A percentile compares a stretch with the other conserved stretches of the same genome.
Evolutionary conservation across 192 early-diverging fungal genomes (phyloP).

Genomic region (Gorgonomyces haynaldii): DNA sequence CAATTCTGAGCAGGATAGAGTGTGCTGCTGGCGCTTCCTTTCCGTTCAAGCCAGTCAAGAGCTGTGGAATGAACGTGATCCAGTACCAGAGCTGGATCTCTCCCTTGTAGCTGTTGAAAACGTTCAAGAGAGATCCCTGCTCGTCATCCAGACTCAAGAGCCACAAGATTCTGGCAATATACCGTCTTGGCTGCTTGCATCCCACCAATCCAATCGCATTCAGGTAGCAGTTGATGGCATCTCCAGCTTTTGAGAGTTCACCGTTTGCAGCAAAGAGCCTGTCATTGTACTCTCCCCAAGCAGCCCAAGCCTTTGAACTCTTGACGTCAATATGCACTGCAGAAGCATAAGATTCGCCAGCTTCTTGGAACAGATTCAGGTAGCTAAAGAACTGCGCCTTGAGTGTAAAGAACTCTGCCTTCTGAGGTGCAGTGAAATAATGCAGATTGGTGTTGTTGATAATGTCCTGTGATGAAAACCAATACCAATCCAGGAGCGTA

Average conservation of each 20-base stretch:
- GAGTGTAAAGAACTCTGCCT: conserved; percentile 95
- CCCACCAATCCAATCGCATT: conserved; percentile 86
- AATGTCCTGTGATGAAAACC: too few species aligned
- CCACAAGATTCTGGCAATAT: conserved; percentile 87
- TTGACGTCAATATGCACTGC: conserved; percentile 80
- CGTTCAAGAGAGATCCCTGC: conserved; percentile 57
- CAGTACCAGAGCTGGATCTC: conserved; percentile 95
- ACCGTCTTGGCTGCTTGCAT: conserved; percentile 76
- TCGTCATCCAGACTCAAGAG: conserved; percentile 72
- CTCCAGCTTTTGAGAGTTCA: conserved; percentile 68
- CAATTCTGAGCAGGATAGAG: conserved; percentile 80
- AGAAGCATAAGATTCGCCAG: conserved; percentile 78
- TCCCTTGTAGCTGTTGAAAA: conserved; percentile 80
- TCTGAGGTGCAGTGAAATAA: conserved; percentile 85
- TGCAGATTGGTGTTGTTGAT: conserved; percentile 98
- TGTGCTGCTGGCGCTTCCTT: conserved; percentile 67
- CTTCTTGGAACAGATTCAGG: conserved; percentile 72
- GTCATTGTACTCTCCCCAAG: conserved; percentile 94
- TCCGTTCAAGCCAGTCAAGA: conserved; percentile 64
- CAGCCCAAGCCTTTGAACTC: conserved; percentile 92
- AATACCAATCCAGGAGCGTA: conserved; percentile 78
- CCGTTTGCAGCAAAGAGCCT: conserved; percentile 70
- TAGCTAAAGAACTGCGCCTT: conserved; percentile 93
- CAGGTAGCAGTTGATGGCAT: conserved; percentile 92
- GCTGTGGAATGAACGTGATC: conserved; percentile 96